Base-by-base conservation (phyloP, 108 stramenopile species). In the Bacterosira constricta region DNA sequence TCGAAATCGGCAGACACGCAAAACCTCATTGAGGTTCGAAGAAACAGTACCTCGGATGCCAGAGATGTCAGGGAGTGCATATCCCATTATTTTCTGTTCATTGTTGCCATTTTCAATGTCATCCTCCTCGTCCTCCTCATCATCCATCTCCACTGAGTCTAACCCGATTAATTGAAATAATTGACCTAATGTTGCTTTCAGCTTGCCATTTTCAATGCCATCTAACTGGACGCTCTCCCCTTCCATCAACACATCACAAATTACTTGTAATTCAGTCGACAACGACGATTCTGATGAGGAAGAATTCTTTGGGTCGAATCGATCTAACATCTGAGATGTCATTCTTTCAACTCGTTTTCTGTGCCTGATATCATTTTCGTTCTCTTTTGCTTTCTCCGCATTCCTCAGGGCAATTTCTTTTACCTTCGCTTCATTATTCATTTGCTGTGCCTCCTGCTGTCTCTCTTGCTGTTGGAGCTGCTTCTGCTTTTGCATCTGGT, bases 201-300 rank as follows among this genome's bases (percentile, higher is more conserved):
- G 70, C 11, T 86, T 71, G 25, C 56, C 75, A 72, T 95, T 84
- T 6, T 87, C 83, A 26, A 95, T 42, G 1, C 88, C 90, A 77
- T 92, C 94, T 21, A 92, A 27, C 17, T 85, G 81, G 34, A 95
- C 59, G 37, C 77, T 87, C 69, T 92, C 88, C 46, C 91, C 90
- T 9, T 82, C 67, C 4, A 85, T 23, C 34, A 95, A 81, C 4
- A 80, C 77, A 47, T 70, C 74, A 54, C 86, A 85, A 30, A 95
- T 75, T 26, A 71, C 85, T 35, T 70, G 54, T 31, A 95, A 53
- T 59, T 95, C 89, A 34, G 46, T 37, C 6, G 80, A 77, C 67
- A 88, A 44, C 21, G 73, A 45, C 20, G 80, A 31, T 29, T 66
- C 23, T n/a, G 71, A 54, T 56, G 71, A 46, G 49, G 64, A 56